Evolutionary conservation across 1,139 yeast species (phyloP), one percentile per base, ranked within the genome.

Genomic region (Debaryomyces subglobosus): DNA sequence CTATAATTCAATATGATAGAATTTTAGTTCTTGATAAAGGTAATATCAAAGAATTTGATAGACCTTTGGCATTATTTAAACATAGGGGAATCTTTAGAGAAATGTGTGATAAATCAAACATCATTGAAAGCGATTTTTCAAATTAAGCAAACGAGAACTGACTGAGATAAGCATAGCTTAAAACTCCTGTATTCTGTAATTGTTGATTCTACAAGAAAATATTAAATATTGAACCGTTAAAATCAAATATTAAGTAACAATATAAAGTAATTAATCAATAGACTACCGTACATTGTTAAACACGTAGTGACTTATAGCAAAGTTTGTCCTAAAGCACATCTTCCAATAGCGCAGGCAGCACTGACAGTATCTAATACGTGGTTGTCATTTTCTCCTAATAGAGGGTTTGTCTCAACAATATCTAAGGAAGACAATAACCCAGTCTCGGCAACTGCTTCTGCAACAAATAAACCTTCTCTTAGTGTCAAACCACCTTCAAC

Each of bases 401-500:
- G 79, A 44, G 99, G 99, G 71, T 94, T 94, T 56, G 92, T 88
- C 70, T 94, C 99, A 32, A 94, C 98, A 45, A 94, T 82, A 66
- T 94, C 99, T 69, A 94, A 74, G 20, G 96, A 92, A 13, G 86
- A 85, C 56, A 94, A 81, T 58, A 86, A 82, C 27, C 97, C 97
- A 35, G 96, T 82, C 62, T 84, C 90, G 9, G 97, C 97, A 39
- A 92, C 74, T 55, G 95, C 95, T 71, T 94, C 99, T 52, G 94
- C 95, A 48, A 94, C 72, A 65, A 87, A 94, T 64, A 95, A 80
- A 43, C 97, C 98, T 71, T 94, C 99, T 72, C 99, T 82, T 69
- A 94, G 79, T 6, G 97, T 86, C 55, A 94, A 78, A 3, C 99
- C 99, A 53, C 98, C 98, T 65, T 96, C 86, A 16, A 94, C 99